Base-by-base conservation (phyloP, 78 protist species). In the Dictyostelium intermedium region DNA sequence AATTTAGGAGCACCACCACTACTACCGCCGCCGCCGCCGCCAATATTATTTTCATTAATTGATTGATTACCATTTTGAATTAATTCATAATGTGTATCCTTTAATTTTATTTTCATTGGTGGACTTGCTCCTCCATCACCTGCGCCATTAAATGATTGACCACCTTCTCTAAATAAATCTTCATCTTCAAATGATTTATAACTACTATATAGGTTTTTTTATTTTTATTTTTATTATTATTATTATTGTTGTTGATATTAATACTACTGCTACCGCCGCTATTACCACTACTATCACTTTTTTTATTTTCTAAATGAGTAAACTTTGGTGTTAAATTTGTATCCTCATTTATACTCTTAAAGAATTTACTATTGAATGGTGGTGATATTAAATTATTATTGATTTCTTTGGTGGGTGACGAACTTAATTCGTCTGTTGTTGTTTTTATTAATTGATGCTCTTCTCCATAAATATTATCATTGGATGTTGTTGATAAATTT, bases 331-430 rank as follows among this genome's bases (percentile, higher is more conserved):
- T 56, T 56, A 4, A 3, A 56, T 56, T 56, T 56, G 66, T 20
- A 56, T 18, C 41, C 9, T 77, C 27, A 39, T 77, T 41, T 41
- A 77, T 77, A 41, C 45, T 47, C 45, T 77, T 77, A 41, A 77
- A 77, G 9, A 77, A 77, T 39, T 43, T 35, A 77, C 82, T 77
- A 41, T 77, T 77, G 14, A 39, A 34, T 66, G 70, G 32, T 56
- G 78, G 74, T 35, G 78, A 56, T 69, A 63, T 83, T 35, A 56
- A 56, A 56, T 56, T 56, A 56, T 56, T 56, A 56, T 56, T 56
- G 2, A 27, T 56, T 56, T 56, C 66, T 56, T 56, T 56, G 20
- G 23, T 56, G 16, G 66, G 66, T 20, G 66, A 56, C 20, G 66
- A 56, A 56, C 66, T 20, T 56, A 56, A 56, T 56, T 56, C 66